These are phyloP conservation scores for Cordyceps fumosorosea DNA, from an alignment of 2,329 filamentous ascomycete species.

Conservation along the genomic window DNA sequence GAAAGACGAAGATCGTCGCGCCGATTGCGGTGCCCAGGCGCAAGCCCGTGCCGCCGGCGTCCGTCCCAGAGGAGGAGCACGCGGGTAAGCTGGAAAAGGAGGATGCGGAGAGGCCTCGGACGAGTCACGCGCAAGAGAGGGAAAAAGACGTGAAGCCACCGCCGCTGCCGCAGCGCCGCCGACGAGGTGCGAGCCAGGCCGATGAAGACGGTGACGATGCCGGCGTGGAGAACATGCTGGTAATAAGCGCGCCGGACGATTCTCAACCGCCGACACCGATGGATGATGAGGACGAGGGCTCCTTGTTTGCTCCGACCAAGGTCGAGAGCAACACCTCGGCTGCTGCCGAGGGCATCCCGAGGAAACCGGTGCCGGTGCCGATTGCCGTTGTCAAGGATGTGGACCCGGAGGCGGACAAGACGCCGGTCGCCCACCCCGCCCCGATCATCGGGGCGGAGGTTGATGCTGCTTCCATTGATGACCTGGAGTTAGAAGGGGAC, in stretches of 20 bases:
- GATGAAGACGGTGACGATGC: constrained; percentile 26
- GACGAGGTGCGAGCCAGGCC: constrained; percentile 27
- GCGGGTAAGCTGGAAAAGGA: neutral
- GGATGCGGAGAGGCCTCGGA: neutral
- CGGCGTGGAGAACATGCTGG: constrained; percentile 48
- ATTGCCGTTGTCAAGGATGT: neutral
- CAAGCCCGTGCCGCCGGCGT: constrained; percentile 47
- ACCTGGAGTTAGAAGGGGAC: neutral
- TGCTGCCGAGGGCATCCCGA: neutral
- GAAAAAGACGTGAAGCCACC: constrained; percentile 34
- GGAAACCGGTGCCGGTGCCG: neutral
- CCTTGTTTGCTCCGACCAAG: neutral
- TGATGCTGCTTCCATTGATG: neutral
- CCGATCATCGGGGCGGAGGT: neutral
- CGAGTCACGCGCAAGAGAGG: constrained; percentile 17
- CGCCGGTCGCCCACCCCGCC: neutral
- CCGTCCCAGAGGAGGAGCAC: constrained; percentile 13
- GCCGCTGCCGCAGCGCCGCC: constrained; percentile 41
- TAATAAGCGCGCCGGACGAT: constrained; percentile 59
- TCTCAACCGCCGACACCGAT: constrained; percentile 51
- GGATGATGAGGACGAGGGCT: constrained; percentile 16
- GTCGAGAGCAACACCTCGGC: neutral
- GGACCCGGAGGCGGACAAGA: neutral
- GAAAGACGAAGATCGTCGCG: constrained; percentile 50
- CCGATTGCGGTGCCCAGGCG: constrained; percentile 54